Evolutionary conservation across 2,329 filamentous ascomycete genomes (phyloP), one percentile per base, ranked within the genome.

Genomic region (Teratosphaeriaceae sp.): DNA sequence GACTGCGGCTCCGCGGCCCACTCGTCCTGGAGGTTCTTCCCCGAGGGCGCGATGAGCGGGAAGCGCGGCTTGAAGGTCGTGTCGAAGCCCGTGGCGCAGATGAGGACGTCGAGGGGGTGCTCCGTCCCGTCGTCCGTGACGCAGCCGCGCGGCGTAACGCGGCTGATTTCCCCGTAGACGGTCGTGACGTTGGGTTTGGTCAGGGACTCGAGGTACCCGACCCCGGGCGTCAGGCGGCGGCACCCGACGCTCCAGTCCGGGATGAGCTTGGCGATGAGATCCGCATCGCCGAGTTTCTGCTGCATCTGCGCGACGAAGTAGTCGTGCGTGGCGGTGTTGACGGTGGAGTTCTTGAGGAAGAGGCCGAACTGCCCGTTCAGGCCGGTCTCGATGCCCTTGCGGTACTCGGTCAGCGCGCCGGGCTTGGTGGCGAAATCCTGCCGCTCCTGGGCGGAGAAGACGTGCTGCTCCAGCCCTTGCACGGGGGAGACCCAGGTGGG

Each of bases 131-230:
- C 66, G 7, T 51, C 44, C 2, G 65, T 68, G 19, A 63, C 55
- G 8, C 70, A 55, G 3, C 66, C 66, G 8, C 53, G 51, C 18
- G 58, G 50, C 2, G 61, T 62, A 42, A 70, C 63, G n/a, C 57
- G 52, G 16, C 52, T 46, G 44, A 74, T 68, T 1, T 55, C 58
- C 20, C 62, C 63, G 35, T 60, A 63, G 13, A 71, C 61, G 3
- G 65, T 59, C n/a, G 62, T 50, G 3, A 74, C 71, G 36, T 77
- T 75, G 13, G 64, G 59, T 42, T 67, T 49, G 2, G 58, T 58
- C 38, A 74, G 56, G 66, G 72, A 66, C 52, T 75, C 69, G 12
- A 76, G 65, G 49, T 72, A 75, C 2, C 71, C 70, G n/a, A 40
- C 38, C 2, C 45, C 45, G 1, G 45, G 45, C 7, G 45, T 47